phyloP scores from a whole-genome alignment of 306 rosid species.

The Dryas alaskensis region DNA sequence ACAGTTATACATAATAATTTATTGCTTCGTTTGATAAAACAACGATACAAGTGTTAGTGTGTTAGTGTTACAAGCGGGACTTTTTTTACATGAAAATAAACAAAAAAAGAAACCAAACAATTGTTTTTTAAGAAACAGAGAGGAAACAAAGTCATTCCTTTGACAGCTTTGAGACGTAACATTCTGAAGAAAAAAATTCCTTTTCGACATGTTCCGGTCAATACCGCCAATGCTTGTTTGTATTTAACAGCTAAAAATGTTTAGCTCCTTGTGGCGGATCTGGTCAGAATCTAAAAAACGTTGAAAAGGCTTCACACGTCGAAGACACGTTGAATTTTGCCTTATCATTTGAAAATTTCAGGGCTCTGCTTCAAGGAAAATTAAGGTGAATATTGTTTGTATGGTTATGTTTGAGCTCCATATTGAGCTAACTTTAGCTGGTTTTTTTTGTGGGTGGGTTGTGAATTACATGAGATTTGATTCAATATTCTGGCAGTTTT shows the following conservation, averaged over 20 bases:
- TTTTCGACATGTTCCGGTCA: slow-evolving; percentile 30
- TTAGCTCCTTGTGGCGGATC: slow-evolving; percentile 49
- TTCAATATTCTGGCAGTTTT: slow-evolving; percentile 29
- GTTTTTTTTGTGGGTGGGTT: slow-evolving; percentile 12
- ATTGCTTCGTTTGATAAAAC: too few relatives aligned
- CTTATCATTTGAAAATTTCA: slow-evolving; percentile 19
- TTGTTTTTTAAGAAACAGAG: background rate
- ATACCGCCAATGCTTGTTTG: slow-evolving; percentile 19
- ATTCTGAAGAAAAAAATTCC: slow-evolving; percentile 5
- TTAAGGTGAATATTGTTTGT: slow-evolving; percentile 19
- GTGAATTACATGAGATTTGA: slow-evolving; percentile 12
- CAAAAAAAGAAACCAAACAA: background rate
- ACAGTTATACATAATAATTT: too few relatives aligned
- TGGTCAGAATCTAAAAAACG: slow-evolving; percentile 31
- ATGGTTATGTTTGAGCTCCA: slow-evolving; percentile 24
- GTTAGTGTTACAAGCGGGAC: background rate
- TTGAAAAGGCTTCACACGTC: too few relatives aligned
- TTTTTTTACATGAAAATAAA: background rate
- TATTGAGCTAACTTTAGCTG: slow-evolving; percentile 5
- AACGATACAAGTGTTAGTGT: too few relatives aligned
- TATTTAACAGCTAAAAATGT: slow-evolving; percentile 13
- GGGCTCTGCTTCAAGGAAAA: background rate
- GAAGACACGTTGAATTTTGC: slow-evolving; percentile 1
- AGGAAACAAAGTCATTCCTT: background rate
- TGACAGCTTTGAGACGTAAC: slow-evolving; percentile 24